phyloP scores from a whole-genome alignment of 495 filamentous ascomycete genomes.

The Letharia columbiana region DNA sequence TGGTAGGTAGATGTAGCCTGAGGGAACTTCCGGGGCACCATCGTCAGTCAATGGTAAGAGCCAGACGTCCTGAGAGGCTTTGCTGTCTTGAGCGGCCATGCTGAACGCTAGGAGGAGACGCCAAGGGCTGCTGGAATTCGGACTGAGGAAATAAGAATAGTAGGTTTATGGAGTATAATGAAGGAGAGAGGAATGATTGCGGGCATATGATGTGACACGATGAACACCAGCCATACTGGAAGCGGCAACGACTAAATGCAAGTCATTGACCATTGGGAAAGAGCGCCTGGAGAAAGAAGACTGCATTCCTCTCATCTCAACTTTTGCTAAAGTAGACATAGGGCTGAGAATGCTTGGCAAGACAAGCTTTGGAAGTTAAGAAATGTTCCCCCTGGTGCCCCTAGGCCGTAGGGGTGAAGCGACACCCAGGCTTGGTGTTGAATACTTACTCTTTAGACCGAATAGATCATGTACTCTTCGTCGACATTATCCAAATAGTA shows the following conservation, averaged over 20 bases:
- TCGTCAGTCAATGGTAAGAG: slow-evolving; percentile 82
- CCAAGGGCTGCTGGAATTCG: background rate
- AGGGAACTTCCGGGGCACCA: slow-evolving; percentile 82
- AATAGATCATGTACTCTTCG: too few species aligned
- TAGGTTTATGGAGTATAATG: background rate
- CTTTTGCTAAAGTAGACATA: too few species aligned
- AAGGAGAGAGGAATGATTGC: background rate
- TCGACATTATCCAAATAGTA: too few species aligned
- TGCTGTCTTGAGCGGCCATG: slow-evolving; percentile 1
- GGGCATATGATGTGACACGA: background rate
- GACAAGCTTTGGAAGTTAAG: too few species aligned
- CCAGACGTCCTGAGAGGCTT: slow-evolving; percentile 50
- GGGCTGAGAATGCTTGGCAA: too few species aligned
- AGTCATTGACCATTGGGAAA: slow-evolving; percentile 1
- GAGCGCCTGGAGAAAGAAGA: background rate
- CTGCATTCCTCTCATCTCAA: too few species aligned
- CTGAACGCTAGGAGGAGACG: background rate
- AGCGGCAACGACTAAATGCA: background rate
- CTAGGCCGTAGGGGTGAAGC: too few species aligned
- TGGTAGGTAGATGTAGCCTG: slow-evolving; percentile 84
- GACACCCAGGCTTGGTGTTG: too few species aligned
- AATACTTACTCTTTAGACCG: too few species aligned
- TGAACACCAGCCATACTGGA: background rate
- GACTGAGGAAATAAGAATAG: background rate
- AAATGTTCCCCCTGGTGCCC: too few species aligned